Base-by-base conservation (phyloP, 257 asterid species). In the Penstemon barbatus region DNA sequence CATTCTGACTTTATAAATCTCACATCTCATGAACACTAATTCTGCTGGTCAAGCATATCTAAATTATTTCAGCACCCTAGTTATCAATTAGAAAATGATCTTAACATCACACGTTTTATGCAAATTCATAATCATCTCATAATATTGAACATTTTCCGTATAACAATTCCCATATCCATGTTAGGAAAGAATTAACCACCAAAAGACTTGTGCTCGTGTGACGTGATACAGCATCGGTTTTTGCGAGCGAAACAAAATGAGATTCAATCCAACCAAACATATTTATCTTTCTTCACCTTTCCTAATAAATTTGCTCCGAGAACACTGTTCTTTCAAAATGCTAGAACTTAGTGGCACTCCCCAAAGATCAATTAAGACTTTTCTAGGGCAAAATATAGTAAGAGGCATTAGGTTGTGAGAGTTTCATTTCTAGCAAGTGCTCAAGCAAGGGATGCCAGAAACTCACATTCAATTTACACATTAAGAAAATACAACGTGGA, bases 371-470 rank as follows among this genome's bases (percentile, higher is more conserved):
- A 71, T 45, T 12, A 55, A 41, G 71, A 53, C 44, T 49, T 36
- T 43, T 15, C 48, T n/a, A 38, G n/a, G 13, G 11, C 8, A 10
- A 65, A 18, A 65, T 40, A 49, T 45, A 55, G 57, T 13, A 37
- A 41, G 8, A 62, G 36, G 46, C 46, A 61, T 68, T 7, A 53
- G 43, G 39, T 18, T 12, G 37, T 54, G 56, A 60, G 63, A 54
- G 51, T 19, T 48, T 63, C 51, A 69, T 25, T 74, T 41, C 38
- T 37, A 19, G 55, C 44, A 62, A 54, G 61, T 9, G 61, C 55
- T n/a, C 60, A 25, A 56, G 69, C 71, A 51, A 65, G 62, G 55
- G 68, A 37, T 41, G 71, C 60, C 43, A 50, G 51, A 4, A 62
- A 42, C 62, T 51, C 19, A n/a, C 19, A 55, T 44, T 52, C 78